phyloP scores from a whole-genome alignment of 1,139 yeast species.

The Chernovozyma aurita region DNA sequence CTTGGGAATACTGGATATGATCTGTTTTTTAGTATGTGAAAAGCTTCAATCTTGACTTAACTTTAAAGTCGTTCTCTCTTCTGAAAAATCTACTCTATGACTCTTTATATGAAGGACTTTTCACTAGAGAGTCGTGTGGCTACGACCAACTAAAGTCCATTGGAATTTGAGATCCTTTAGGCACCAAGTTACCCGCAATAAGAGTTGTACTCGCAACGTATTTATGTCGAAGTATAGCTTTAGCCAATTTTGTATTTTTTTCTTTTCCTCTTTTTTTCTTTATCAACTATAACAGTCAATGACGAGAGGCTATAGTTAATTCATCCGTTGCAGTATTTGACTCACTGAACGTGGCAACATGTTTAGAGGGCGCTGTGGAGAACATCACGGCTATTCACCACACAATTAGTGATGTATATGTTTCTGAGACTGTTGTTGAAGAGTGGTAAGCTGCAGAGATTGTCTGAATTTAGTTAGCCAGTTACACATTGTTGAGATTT shows the following conservation, averaged over 20 bases:
- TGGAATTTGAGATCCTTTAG: too few relatives aligned
- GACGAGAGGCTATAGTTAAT: constrained; percentile 47
- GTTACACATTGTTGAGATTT: too few relatives aligned
- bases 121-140: too few relatives aligned
- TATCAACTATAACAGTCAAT: constrained; percentile 67
- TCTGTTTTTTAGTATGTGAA: background rate
- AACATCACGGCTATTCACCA: constrained; percentile 31
- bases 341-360: constrained; percentile 12
- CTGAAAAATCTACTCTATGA: constrained; percentile 8
- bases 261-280: constrained; percentile 17
- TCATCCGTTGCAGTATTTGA: constrained; percentile 42
- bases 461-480: too few relatives aligned
- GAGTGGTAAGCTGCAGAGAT: too few relatives aligned
- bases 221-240: too few relatives aligned
- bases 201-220: too few relatives aligned
- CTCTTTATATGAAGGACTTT: background rate
- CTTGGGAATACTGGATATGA: too few relatives aligned
- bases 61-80: background rate
- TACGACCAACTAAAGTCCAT: too few relatives aligned
- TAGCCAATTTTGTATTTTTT: too few relatives aligned
- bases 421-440: constrained; percentile 27
- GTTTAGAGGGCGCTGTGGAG: constrained; percentile 28
- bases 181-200: constrained; percentile 12
- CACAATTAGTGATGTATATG: constrained; percentile 24
- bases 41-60: background rate